Percentiles rank a stretch among this genome's conserved stretches.
Conservation (phyloP, 768 basidiomycete genomes). For the Russula abietina region DNA sequence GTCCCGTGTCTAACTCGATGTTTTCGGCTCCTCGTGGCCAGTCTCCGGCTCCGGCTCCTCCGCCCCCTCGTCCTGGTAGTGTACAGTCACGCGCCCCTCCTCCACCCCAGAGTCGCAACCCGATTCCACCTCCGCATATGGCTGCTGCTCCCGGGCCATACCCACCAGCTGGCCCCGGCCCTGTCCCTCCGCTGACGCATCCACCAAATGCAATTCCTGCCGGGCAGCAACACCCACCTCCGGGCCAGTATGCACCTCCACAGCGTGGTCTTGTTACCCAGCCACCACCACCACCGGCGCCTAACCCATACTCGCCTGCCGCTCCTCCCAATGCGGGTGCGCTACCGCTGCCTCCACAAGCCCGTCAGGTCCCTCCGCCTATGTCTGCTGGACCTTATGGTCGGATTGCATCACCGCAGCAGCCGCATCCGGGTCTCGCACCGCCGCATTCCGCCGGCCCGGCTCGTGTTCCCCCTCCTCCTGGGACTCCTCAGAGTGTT, state of each 20-base stretch:
- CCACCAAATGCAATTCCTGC: slow-evolving; percentile 16
- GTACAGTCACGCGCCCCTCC: slow-evolving; percentile 34
- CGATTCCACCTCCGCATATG: slow-evolving; percentile 10
- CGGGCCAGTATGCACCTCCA: slow-evolving; percentile 26
- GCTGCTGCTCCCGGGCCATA: slow-evolving; percentile 10
- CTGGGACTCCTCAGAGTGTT: slow-evolving; percentile 19
- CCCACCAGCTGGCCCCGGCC: slow-evolving; percentile 1
- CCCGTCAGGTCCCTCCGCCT: slow-evolving; percentile 10
- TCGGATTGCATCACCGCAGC: slow-evolving; percentile 22
- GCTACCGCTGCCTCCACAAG: slow-evolving; percentile 31
- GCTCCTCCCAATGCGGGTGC: slow-evolving; percentile 38
- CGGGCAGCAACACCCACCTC: slow-evolving; percentile 37
- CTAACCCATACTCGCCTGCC: slow-evolving; percentile 36
- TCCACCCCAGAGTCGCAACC: slow-evolving; percentile 16
- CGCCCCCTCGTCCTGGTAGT: slow-evolving; percentile 55
- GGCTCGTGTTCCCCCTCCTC: slow-evolving; percentile 31
- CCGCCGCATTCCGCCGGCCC: slow-evolving; percentile 23
- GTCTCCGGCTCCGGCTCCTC: slow-evolving; percentile 41
- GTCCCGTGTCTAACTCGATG: slow-evolving; percentile 25
- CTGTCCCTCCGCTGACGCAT: not conserved
- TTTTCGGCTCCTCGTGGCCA: slow-evolving; percentile 31
- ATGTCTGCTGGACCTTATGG: slow-evolving; percentile 30
- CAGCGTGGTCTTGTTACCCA: slow-evolving; percentile 29
- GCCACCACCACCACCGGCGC: slow-evolving; percentile 27
- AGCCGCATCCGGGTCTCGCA: slow-evolving; percentile 9